These are phyloP conservation scores for Gossypium longicalyx DNA, from an alignment of 345 rosid species.

Conservation along the genomic window DNA sequence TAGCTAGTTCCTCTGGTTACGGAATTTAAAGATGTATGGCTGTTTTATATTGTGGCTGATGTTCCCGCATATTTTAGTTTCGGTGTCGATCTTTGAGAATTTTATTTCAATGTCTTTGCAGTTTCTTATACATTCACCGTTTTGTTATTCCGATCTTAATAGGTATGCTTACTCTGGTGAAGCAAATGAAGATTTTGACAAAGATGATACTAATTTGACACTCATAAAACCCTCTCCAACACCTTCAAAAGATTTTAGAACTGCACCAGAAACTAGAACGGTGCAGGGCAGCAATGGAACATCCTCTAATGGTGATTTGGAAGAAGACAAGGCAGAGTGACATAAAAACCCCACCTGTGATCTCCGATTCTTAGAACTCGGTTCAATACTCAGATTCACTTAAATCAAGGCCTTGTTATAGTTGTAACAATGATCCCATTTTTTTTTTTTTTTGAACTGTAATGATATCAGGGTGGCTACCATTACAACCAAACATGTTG, in stretches of 20 bases:
- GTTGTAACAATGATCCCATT: conserved; percentile 8
- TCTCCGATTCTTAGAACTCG: background rate
- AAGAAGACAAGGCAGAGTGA: conserved; percentile 83
- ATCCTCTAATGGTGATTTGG: conserved; percentile 39
- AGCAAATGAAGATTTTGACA: conserved; percentile 67
- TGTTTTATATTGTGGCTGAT: background rate
- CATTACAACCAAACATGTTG: conserved; percentile 5
- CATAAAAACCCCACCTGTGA: conserved; percentile 9
- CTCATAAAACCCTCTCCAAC: conserved; percentile 67
- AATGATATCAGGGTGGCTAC: background rate
- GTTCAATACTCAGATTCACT: conserved; percentile 9
- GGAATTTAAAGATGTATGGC: background rate
- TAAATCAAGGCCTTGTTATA: background rate
- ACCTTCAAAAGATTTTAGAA: conserved; percentile 51
- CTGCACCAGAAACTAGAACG: conserved; percentile 44
- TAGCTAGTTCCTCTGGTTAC: background rate
- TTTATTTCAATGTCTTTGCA: background rate
- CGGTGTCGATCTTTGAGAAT: too few species aligned
- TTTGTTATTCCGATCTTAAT: conserved; percentile 10
- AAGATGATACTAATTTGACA: conserved; percentile 62
- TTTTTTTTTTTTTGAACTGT: background rate
- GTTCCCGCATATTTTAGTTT: background rate
- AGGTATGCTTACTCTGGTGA: conserved; percentile 82
- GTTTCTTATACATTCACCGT: background rate
- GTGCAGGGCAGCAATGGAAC: conserved; percentile 29